phyloP scores from a whole-genome alignment of 2,329 filamentous ascomycete species.

The Apiospora hydei region DNA sequence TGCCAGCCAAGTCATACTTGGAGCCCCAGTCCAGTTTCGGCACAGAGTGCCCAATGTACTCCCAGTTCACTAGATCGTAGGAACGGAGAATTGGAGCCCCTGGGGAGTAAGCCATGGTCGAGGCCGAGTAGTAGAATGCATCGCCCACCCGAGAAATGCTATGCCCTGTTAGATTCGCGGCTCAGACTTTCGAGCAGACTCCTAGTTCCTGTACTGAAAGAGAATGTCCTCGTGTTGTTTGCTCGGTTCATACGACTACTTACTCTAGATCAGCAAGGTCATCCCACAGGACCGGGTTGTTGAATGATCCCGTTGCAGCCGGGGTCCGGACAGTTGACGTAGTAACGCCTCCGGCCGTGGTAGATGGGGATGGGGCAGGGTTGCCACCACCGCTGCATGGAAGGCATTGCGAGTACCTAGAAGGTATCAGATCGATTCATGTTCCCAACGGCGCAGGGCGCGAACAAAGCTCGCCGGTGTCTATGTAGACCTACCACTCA shows the following conservation, averaged over 20 bases:
- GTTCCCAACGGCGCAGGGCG: background rate
- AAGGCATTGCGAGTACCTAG: conserved; percentile 22
- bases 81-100: conserved; percentile 64
- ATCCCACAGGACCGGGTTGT: conserved; percentile 25
- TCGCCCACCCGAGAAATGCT: conserved; percentile 55
- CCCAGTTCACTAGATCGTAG: conserved; percentile 62
- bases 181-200: background rate
- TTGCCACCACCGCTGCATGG: conserved; percentile 11
- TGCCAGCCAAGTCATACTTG: conserved; percentile 55
- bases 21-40: conserved; percentile 53
- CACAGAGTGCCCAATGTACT: conserved; percentile 53
- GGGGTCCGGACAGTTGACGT: conserved; percentile 1
- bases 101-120: conserved; percentile 63
- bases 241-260: background rate
- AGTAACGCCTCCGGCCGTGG: background rate
- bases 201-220: background rate
- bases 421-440: background rate
- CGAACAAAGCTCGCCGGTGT: background rate
- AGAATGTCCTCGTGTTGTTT: no score
- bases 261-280: conserved; percentile 26
- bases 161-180: conserved; percentile 41
- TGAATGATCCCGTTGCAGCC: conserved; percentile 12
- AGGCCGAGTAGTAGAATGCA: conserved; percentile 60
- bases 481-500: background rate
- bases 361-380: background rate